Evolutionary conservation across 805 yeast species (phyloP), one percentile per base, ranked within the genome.

Genomic region (Cyberlindnera americana): DNA sequence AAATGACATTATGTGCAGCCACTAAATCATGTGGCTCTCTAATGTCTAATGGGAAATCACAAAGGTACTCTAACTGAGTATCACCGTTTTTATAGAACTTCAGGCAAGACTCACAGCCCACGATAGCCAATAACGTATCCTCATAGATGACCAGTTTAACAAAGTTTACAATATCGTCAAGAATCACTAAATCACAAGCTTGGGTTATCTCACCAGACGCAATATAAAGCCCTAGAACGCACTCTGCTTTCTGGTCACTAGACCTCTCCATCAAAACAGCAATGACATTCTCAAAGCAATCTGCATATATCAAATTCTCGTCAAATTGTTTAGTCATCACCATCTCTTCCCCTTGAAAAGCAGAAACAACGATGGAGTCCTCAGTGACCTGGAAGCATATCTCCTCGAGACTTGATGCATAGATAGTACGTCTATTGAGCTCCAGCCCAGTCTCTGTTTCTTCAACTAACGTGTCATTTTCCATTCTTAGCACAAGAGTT

Each of bases 401-500:
- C 10, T 39, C 38, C 8, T 40, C 50, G 5, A 47, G 10, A n/a
- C 49, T 46, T 4, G 46, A 29, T 3, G 48, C 5, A n/a, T 41
- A 40, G 1, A 57, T 22, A 1, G 59, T 53, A 12, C 48, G 19
- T 3, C 16, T 22, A 4, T 33, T 17, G 16, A 53, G 6, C 2
- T 49, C 53, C 5, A 56, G 21, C 2, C 53, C 51, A 27, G 49
- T 45, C 17, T 54, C 55, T 16, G 27, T 21, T 4, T 54, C 33
- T 14, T 64, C 70, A 2, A 56, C 56, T 12, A 58, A 46, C 2
- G 42, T 43, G 4, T 55, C 57, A 1, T 47, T 44, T 6, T 56
- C 59, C 36, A 52, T 59, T 40, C 64, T 69, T 13, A 69, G 51
- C 0, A 72, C 43, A 12, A 60, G 35, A 0, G 75, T 61, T 35